Evolutionary conservation across 1,139 yeast species (phyloP), one percentile per base, ranked within the genome.

Genomic region (Sugiyamaella xylanicola): DNA sequence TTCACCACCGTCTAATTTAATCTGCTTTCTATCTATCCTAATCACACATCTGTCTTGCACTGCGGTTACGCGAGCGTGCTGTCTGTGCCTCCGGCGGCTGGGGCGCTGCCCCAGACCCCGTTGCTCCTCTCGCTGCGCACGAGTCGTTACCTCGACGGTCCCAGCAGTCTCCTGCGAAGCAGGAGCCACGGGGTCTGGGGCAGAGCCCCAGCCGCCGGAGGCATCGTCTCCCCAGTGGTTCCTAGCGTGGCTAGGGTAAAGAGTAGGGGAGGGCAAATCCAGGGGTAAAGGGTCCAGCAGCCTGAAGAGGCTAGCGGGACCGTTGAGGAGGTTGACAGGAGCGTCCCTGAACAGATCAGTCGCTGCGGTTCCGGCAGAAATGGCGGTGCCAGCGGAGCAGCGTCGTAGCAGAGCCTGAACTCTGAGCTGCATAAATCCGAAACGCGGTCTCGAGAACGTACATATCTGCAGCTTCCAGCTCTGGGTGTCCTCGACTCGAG

Each of bases 1-100:
- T 86, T 86, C 65, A 81, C 85, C 39, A 77, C 80, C 63, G 87
- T 85, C 58, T 86, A 75, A 63, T 22, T 29, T 25, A 13, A 27
- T 27, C 37, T 11, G 9, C 32, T 25, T 15, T 32, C 37, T 8
- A 8, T 32, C 37, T 32, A 8, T 32, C 15, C 9, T 25, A 25
- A 25, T 25, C 29, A 25, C 29, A 5, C n/a, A n/a, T n/a, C n/a
- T n/a, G n/a, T n/a, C n/a, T n/a, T 25, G 5, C 32, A 7, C 32
- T 25, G 9, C 11, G 5, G 9, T 5, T 25, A 11, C 11, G 8
- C 37, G 4, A 15, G 37, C 15, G 37, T 8, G 37, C 37, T 25
- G 29, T 25, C 9, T 25, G n/a, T 25, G 37, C 37, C 37, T 32
- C 37, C 37, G 37, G 37, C 37, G 37, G 37, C 15, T 32, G 37